Percentiles rank a stretch among this genome's conserved stretches.
Conservation (phyloP, 2,329 filamentous ascomycete genomes). For the Fusarium sambucinum region DNA sequence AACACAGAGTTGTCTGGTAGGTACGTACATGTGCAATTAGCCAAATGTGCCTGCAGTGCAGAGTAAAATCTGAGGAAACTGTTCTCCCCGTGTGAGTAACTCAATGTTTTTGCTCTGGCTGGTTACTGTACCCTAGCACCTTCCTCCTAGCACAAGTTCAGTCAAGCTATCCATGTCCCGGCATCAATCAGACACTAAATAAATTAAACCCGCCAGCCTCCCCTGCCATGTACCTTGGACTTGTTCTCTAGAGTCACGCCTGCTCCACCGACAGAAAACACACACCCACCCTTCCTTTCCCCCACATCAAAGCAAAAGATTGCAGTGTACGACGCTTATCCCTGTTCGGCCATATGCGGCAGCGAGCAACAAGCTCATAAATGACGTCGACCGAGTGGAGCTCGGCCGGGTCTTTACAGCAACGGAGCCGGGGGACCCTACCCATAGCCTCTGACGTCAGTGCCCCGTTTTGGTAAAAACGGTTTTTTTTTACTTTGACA, state of each 20-base stretch:
- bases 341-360: conserved; percentile 22
- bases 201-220: conserved; percentile 25
- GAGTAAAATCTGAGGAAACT: neutral
- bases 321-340: conserved; percentile 9
- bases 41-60: neutral
- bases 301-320: conserved; percentile 19
- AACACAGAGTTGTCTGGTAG: neutral
- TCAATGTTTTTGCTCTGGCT: neutral
- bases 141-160: conserved; percentile 1
- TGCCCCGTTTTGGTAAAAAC: conserved; percentile 21
- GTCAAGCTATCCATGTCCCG: conserved; percentile 25
- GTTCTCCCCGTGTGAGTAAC: neutral
- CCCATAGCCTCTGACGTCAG: conserved; percentile 49
- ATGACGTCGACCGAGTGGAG: conserved; percentile 45
- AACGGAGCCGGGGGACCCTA: conserved; percentile 43
- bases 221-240: conserved; percentile 29
- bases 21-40: neutral
- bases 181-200: conserved; percentile 39
- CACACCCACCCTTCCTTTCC: conserved; percentile 7
- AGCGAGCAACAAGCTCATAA: conserved; percentile 40
- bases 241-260: conserved; percentile 11
- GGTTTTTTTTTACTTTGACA: conserved; percentile 2
- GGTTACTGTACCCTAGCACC: conserved; percentile 30
- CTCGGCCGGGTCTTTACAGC: conserved; percentile 43
- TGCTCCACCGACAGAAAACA: accelerated